Percentiles rank a stretch among this genome's conserved stretches.
Evolutionary conservation across 1,284 basidiomycete species (phyloP).

Genomic region (Ustilago esculenta): DNA sequence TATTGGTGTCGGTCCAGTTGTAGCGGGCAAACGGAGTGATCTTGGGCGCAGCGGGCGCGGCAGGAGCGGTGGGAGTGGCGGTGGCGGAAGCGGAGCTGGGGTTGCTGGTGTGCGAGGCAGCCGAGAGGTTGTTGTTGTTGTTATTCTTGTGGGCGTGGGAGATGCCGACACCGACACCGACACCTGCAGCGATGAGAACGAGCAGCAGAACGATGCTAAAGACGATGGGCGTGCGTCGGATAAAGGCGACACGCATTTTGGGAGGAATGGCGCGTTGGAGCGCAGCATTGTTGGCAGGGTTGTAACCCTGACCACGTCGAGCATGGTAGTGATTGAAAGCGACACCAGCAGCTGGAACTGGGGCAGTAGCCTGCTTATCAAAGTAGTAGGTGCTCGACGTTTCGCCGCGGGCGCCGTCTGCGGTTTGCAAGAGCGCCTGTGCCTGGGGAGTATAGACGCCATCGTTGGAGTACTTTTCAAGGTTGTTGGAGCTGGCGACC

Average conservation of each 20-base stretch:
- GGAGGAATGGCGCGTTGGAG: conserved; percentile 12
- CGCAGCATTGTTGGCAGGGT: conserved; percentile 27
- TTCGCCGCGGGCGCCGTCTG: conserved; percentile 4
- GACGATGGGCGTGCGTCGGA: conserved; percentile 36
- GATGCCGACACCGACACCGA: conserved; percentile 44
- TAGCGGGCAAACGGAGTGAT: conserved; percentile 57
- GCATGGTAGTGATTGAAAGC: conserved; percentile 24
- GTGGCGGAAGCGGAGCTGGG: too few relatives aligned
- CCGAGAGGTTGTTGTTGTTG: conserved; percentile 36
- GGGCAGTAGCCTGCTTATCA: conserved; percentile 42
- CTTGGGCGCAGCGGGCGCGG: conserved; percentile 15
- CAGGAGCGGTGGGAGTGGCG: conserved; percentile 7
- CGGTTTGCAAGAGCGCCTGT: conserved; percentile 20
- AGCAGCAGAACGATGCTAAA: conserved; percentile 33
- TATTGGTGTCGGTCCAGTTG: conserved; percentile 61
- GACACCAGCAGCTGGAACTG: conserved; percentile 6
- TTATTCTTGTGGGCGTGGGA: conserved; percentile 25
- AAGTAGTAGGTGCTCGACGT: conserved; percentile 49
- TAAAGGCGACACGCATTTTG: conserved; percentile 25
- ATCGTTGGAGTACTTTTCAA: conserved; percentile 37
- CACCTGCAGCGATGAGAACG: conserved; percentile 44
- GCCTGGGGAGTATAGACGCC: conserved; percentile 22
- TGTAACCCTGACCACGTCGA: conserved; percentile 39
- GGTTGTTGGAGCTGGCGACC: conserved; percentile 22
- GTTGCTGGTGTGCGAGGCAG: conserved; percentile 6